Conservation (phyloP, 75 land plant genomes). For the Larix kaempferi region DNA sequence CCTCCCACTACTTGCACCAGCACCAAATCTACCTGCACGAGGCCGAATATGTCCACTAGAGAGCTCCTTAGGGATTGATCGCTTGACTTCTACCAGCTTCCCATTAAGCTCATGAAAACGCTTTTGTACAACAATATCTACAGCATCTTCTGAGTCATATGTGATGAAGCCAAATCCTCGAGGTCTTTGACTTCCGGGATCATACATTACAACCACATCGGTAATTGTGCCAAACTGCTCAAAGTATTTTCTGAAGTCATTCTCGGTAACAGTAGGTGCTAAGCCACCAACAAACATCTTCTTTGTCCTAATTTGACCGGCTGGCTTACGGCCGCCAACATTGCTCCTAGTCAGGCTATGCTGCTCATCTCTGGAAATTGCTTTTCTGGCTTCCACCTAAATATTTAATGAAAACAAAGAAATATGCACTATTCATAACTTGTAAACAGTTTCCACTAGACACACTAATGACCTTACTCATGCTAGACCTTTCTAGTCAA, state of each 20-base stretch:
- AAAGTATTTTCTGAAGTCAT: constrained; percentile 56
- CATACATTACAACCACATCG: constrained; percentile 64
- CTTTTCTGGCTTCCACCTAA: constrained; percentile 61
- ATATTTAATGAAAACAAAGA: neutral
- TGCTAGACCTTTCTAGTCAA: constrained; percentile 3
- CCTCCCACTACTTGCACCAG: neutral
- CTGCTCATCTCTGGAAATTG: constrained; percentile 57
- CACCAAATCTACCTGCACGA: neutral
- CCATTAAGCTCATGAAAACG: constrained; percentile 96
- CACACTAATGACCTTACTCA: neutral
- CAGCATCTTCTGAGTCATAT: constrained; percentile 92
- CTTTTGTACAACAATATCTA: constrained; percentile 75
- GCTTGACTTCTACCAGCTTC: constrained; percentile 96
- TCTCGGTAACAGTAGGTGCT: constrained; percentile 49
- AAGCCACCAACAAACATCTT: constrained; percentile 60
- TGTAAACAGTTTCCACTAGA: neutral
- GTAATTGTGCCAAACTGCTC: constrained; percentile 54
- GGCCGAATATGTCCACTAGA: neutral
- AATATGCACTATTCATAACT: neutral
- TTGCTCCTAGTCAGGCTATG: neutral
- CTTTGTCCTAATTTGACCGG: constrained; percentile 18
- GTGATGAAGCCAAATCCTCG: constrained; percentile 73
- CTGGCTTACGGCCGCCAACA: constrained; percentile 20
- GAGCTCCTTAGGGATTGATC: constrained; percentile 88
- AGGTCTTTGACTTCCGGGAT: constrained; percentile 55